These are phyloP conservation scores for Lentithecium fluviatile DNA, from an alignment of 495 filamentous ascomycete genomes.

Conservation along the genomic window DNA sequence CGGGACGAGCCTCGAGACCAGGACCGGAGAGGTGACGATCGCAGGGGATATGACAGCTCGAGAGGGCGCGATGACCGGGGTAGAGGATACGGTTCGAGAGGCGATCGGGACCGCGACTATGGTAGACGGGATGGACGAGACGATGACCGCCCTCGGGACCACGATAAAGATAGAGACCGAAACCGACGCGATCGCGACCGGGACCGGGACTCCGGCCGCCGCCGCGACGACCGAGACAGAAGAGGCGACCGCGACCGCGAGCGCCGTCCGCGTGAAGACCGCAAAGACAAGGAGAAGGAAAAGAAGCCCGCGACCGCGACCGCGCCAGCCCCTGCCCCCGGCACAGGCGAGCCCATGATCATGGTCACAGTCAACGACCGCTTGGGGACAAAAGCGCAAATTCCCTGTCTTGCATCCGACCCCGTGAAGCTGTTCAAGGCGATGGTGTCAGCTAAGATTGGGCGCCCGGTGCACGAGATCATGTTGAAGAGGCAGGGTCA, in stretches of 20 bases:
- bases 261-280: background rate
- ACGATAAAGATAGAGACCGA: conserved; percentile 18
- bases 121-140: conserved; percentile 2
- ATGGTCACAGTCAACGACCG: conserved; percentile 90
- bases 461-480: conserved; percentile 85
- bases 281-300: background rate
- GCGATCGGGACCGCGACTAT: conserved; percentile 9
- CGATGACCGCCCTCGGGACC: conserved; percentile 1
- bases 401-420: conserved; percentile 81
- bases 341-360: conserved; percentile 60
- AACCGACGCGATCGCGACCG: conserved; percentile 15
- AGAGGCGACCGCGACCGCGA: conserved; percentile 7
- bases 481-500: conserved; percentile 88
- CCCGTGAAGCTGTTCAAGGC: conserved; percentile 84
- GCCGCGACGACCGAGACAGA: background rate
- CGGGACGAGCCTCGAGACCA: too few species aligned
- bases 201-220: background rate
- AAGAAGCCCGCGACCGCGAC: background rate
- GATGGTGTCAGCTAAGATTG: conserved; percentile 81
- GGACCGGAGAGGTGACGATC: conserved; percentile 3
- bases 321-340: background rate
- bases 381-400: conserved; percentile 83
- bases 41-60: background rate
- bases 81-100: conserved; percentile 4
- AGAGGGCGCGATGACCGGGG: conserved; percentile 16